Percentiles rank a stretch among this genome's conserved stretches.
These are phyloP conservation scores for Saccharomycopsis fermentans DNA, from an alignment of 805 yeast species.

Conservation along the genomic window DNA sequence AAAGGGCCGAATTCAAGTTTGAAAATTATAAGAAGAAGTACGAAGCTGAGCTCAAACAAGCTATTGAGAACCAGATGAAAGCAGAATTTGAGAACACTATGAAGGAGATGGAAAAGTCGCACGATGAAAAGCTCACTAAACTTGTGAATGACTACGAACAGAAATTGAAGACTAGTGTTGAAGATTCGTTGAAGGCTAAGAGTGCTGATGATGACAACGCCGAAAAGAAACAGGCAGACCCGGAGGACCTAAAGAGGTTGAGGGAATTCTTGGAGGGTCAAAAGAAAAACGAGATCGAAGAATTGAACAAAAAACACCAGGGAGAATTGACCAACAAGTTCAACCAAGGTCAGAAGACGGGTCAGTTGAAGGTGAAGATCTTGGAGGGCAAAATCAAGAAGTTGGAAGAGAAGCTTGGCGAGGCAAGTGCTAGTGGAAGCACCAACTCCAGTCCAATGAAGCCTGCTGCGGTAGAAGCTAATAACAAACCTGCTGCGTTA, in stretches of 20 bases:
- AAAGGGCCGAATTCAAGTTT: constrained; percentile 21
- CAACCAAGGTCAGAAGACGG: constrained; percentile 11
- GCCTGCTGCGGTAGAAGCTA: not conserved
- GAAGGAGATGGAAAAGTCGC: constrained; percentile 7
- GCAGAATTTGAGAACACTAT: constrained; percentile 6
- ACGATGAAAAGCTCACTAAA: constrained; percentile 2
- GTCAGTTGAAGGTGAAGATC: constrained; percentile 9
- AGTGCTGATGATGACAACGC: not conserved
- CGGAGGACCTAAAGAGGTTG: constrained; percentile 6
- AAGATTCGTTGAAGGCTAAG: constrained; percentile 5
- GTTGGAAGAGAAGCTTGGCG: constrained; percentile 3
- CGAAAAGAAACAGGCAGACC: constrained; percentile 1
- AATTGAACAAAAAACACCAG: constrained; percentile 5
- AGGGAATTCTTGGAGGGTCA: constrained; percentile 7
- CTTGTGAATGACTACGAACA: constrained; percentile 3
- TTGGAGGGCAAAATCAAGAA: constrained; percentile 10
- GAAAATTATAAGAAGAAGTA: constrained; percentile 20
- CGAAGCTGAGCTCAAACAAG: constrained; percentile 5
- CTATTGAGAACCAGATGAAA: constrained; percentile 8
- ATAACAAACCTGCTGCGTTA: not conserved
- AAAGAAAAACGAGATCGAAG: constrained; percentile 3
- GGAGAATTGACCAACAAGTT: constrained; percentile 11
- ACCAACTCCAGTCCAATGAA: constrained; percentile 1
- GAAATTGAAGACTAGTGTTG: constrained; percentile 2
- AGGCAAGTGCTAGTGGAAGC: not conserved